Evolutionary conservation across 305 asterid species (phyloP).

Genomic region (Solanum chacoense): DNA sequence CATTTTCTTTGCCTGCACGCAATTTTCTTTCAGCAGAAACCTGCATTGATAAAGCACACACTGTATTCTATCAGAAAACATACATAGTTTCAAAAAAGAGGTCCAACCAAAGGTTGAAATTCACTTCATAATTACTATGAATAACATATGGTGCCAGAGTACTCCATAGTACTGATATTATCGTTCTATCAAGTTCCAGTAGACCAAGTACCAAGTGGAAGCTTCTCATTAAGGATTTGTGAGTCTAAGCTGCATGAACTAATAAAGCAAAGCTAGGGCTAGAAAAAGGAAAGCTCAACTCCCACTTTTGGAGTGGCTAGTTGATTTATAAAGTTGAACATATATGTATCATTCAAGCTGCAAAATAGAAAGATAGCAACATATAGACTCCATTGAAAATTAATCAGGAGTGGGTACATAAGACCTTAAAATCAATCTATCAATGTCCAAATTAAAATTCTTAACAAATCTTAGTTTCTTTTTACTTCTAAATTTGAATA

Average conservation of each 20-base stretch:
- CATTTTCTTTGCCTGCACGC: conserved; percentile 56
- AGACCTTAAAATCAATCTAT: not conserved
- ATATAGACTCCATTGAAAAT: not conserved
- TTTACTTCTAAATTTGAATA: not conserved
- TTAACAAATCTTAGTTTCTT: not conserved
- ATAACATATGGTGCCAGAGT: not conserved
- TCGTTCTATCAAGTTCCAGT: not conserved
- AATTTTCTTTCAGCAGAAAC: conserved; percentile 68
- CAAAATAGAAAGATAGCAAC: not conserved
- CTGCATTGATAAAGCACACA: conserved; percentile 26
- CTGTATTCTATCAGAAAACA: not conserved
- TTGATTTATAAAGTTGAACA: not conserved
- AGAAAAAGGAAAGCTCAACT: not conserved
- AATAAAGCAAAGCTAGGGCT: not conserved
- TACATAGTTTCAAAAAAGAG: not conserved
- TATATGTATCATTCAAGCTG: not conserved
- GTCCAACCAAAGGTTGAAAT: not conserved
- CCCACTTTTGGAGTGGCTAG: not conserved
- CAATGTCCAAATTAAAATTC: not conserved
- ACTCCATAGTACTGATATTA: not conserved
- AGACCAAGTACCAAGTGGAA: not conserved
- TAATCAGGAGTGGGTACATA: not conserved
- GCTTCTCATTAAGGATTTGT: not conserved
- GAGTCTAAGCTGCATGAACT: not conserved
- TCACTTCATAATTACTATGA: not conserved